Evolutionary conservation across 441 rosid species (phyloP), one percentile per base, ranked within the genome.

Genomic region (Capsella rubella): DNA sequence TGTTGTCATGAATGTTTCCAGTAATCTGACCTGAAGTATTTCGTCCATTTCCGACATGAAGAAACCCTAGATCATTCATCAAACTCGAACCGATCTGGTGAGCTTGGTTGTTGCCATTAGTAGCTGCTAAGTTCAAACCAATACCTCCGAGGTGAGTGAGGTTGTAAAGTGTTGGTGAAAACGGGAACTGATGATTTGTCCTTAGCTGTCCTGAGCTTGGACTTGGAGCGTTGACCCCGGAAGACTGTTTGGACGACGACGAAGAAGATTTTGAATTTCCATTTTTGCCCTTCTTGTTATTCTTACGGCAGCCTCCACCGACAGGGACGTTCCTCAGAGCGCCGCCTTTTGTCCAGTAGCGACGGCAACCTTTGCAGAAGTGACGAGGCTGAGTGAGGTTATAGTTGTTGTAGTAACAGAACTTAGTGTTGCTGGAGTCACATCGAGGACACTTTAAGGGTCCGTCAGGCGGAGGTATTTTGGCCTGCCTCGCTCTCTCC

Each of bases 351-450:
- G 79, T 75, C 79, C 79, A 75, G 64, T 75, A 75, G 8, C 79
- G 79, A 34, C 79, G 79, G 43, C 79, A 75, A 62, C 28, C 74
- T 47, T 75, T 75, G 65, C 79, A 75, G 65, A 61, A 69, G 65
- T 75, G 27, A 27, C 79, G 74, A 62, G 79, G 79, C 59, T 76
- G 80, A 21, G 56, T 21, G 47, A 70, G 62, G 72, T 71, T 77
- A 32, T 77, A 77, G 73, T 77, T 77, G 29, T 77, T 77, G 76
- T 77, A 77, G 58, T 77, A 76, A 76, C 80, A 76, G 59, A 76
- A 76, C 72, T 76, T 76, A 8, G 80, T 76, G 67, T 76, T 76
- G 40, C 6, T 64, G 9, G 76, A 76, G 62, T 57, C 72, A 6
- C 80, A 76, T 49, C 80, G 32, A 10, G 80, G 80, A 71, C 80